Evolutionary conservation across 164 flowering plant species (phyloP).

Genomic region (Warburgia ugandensis): DNA sequence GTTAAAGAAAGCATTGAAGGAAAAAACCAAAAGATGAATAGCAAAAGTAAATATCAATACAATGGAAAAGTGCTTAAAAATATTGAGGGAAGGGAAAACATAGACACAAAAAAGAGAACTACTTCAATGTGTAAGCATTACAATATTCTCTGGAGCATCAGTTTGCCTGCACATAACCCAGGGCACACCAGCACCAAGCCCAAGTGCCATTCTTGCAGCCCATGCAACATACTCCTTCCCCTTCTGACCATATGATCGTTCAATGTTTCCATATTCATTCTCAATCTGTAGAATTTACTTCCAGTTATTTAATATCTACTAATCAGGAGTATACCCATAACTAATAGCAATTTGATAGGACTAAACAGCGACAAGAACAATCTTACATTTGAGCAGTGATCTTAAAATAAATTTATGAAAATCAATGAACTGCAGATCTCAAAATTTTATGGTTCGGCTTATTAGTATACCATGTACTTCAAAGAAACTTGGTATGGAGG

Average conservation of each 20-base stretch:
- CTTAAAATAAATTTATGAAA: too few relatives aligned
- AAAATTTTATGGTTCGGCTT: background rate
- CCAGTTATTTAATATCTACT: slow-evolving; percentile 6
- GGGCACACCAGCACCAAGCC: slow-evolving; percentile 90
- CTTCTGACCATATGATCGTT: slow-evolving; percentile 43
- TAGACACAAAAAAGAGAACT: background rate
- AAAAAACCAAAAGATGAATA: background rate
- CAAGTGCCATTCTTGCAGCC: slow-evolving; percentile 89
- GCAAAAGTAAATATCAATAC: background rate
- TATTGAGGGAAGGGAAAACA: background rate
- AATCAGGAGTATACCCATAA: background rate
- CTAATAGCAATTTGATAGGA: background rate
- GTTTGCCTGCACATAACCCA: slow-evolving; percentile 97
- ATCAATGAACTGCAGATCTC: background rate
- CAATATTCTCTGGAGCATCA: slow-evolving; percentile 73
- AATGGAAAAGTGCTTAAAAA: too few relatives aligned
- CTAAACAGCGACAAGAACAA: background rate
- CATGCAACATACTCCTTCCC: slow-evolving; percentile 76
- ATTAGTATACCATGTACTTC: too few relatives aligned
- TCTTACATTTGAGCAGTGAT: background rate
- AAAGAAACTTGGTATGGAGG: background rate
- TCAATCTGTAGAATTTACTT: slow-evolving; percentile 57
- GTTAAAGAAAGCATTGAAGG: slow-evolving; percentile 15
- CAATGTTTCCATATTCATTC: slow-evolving; percentile 89
- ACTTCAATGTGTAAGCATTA: slow-evolving; percentile 11